Evolutionary conservation across 140 eudicot genomes (phyloP).

Genomic region (Stevia rebaudiana): DNA sequence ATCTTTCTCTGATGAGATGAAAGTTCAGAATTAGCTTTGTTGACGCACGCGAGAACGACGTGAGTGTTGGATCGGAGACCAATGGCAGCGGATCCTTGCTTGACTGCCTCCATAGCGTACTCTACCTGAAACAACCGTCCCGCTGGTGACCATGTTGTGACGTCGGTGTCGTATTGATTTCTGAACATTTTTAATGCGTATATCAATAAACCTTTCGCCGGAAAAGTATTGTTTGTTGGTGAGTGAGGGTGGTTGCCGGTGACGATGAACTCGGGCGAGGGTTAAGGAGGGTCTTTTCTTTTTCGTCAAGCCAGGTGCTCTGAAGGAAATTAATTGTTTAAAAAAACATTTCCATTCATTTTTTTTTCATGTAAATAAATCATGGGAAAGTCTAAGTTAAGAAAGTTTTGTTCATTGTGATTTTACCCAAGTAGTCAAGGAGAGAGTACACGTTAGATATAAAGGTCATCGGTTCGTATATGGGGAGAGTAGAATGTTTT

Average conservation of each 20-base stretch:
- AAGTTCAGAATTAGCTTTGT: constrained; percentile 83
- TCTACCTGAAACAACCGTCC: constrained; percentile 94
- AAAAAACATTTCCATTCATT: constrained; percentile 28
- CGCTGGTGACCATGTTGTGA: constrained; percentile 96
- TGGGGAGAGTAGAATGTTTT: too few species aligned
- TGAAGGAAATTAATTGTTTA: neutral
- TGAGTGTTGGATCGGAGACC: constrained; percentile 97
- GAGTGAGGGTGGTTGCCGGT: constrained; percentile 1
- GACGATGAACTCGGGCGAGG: neutral
- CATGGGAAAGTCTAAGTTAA: too few species aligned
- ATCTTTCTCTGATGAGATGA: constrained; percentile 98
- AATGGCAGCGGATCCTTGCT: constrained; percentile 97
- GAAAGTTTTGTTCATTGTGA: too few species aligned
- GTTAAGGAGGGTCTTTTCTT: neutral
- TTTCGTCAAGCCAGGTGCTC: neutral
- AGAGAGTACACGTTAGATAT: too few species aligned
- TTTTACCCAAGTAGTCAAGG: too few species aligned
- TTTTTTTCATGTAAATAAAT: too few species aligned
- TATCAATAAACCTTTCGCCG: neutral
- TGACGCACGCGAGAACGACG: constrained; percentile 83
- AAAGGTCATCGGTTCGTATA: too few species aligned
- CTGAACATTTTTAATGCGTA: constrained; percentile 51
- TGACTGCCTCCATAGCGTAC: constrained; percentile 99
- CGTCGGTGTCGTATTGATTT: constrained; percentile 97
- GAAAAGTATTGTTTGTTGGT: neutral